These are phyloP conservation scores for Fusarium xyrophilum DNA, from an alignment of 2,329 filamentous ascomycete species.

Conservation along the genomic window DNA sequence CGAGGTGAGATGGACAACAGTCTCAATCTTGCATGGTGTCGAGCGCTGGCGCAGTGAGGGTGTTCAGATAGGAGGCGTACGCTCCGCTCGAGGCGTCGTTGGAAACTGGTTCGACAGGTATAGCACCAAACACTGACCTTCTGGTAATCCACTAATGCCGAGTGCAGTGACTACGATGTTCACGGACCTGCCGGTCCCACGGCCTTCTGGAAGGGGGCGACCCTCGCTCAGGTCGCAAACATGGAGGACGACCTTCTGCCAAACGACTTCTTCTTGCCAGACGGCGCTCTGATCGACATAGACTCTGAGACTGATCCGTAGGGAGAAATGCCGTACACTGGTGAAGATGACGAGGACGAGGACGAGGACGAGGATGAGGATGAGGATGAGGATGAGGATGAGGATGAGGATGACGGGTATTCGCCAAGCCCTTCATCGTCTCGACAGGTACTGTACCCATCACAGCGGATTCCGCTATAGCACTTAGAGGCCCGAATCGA, in stretches of 20 bases:
- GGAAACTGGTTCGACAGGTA: conserved; percentile 82
- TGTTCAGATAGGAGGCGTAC: conserved; percentile 73
- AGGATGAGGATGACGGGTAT: conserved; percentile 3
- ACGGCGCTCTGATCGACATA: conserved; percentile 33
- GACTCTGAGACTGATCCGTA: conserved; percentile 36
- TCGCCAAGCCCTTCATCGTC: conserved; percentile 26
- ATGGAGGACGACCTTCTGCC: conserved; percentile 44
- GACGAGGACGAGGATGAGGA: background rate
- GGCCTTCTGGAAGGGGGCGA: conserved; percentile 77
- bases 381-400: background rate
- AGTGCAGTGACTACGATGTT: conserved; percentile 64
- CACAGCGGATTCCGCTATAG: conserved; percentile 31
- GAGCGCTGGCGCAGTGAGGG: conserved; percentile 80
- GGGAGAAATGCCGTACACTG: conserved; percentile 40
- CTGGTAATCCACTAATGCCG: background rate
- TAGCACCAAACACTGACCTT: conserved; percentile 20
- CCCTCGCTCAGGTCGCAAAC: conserved; percentile 47
- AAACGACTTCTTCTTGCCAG: conserved; percentile 43
- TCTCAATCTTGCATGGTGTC: conserved; percentile 68
- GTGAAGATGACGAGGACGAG: conserved; percentile 17
- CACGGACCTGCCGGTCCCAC: conserved; percentile 77
- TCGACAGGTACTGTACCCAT: conserved; percentile 25
- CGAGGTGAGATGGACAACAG: conserved; percentile 77
- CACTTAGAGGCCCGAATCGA: conserved; percentile 32
- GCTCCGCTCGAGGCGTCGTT: conserved; percentile 70